These are phyloP conservation scores for Rhynchospora pubera DNA, from an alignment of 176 grass and related monocot genomes.

Conservation along the genomic window DNA sequence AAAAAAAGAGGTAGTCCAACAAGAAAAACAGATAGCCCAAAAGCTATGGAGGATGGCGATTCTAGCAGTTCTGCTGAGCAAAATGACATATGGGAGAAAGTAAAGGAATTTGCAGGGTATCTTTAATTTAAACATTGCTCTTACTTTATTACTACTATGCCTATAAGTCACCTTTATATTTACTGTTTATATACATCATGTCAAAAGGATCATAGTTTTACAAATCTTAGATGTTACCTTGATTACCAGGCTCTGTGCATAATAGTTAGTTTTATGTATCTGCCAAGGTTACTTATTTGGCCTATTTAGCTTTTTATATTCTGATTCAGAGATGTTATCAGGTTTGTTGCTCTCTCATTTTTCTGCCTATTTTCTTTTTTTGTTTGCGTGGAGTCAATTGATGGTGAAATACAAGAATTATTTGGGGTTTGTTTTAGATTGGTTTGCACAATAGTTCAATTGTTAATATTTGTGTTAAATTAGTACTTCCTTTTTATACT, in stretches of 20 bases:
- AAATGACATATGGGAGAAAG: constrained; percentile 71
- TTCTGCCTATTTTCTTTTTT: no score
- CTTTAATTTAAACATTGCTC: background rate
- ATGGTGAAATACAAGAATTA: no score
- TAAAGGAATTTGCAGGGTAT: constrained; percentile 94
- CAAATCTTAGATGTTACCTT: background rate
- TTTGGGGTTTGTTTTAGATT: no score
- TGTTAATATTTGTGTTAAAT: no score
- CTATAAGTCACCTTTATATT: background rate
- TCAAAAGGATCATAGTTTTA: background rate
- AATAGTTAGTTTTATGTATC: background rate
- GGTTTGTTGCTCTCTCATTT: background rate
- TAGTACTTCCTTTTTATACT: no score
- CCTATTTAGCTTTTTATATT: background rate
- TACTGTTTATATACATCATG: background rate
- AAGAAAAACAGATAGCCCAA: constrained; percentile 34
- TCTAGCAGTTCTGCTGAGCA: constrained; percentile 40
- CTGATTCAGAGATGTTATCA: constrained; percentile 17
- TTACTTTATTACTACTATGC: background rate
- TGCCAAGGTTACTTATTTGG: background rate
- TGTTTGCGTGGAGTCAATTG: no score
- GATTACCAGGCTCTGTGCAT: background rate
- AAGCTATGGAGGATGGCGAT: constrained; percentile 28
- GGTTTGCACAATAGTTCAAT: no score
- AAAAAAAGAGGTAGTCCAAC: constrained; percentile 22